Base-by-base conservation (phyloP, 1,284 basidiomycete genomes). In the Cryptococcus wingfieldii region DNA sequence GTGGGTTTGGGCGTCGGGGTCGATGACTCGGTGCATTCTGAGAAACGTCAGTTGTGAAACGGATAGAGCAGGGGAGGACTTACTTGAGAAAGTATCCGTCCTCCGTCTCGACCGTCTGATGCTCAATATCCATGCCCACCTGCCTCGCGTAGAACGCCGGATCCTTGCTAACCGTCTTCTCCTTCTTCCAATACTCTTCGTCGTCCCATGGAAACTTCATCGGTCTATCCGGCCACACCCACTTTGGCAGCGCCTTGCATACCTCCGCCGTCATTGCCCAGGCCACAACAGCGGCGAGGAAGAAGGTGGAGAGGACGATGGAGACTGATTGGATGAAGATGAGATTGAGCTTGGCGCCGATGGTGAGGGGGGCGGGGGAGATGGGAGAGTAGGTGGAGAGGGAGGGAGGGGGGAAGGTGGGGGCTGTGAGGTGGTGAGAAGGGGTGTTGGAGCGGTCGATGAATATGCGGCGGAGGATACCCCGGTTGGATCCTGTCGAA, bases 61-160 rank as follows among this genome's bases (percentile, higher is more conserved):
- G 42, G 61, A 58, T 23, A 23, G 41, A 13, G 41, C 2, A 23
- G 23, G 23, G 25, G 14, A 5, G 3, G 3, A 67, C 76, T 51
- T 57, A 78, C 78, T 70, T 76, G 38, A 84, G 68, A 41, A 75
- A 75, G 67, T 81, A 85, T 6, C 83, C 83, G 64, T 85, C 83
- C 56, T 83, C 79, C 0, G 83, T 84, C 67, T 82, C 80, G 19
- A 83, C 79, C 25, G 76, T 77, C 68, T 83, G 81, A 63, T 84
- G 78, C 53, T 80, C 73, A 47, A 84, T 82, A 59, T 83, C 81
- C 67, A 83, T 81, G 3, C 83, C 83, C 45, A 81, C 79, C 49
- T 76, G 74, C 23, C 67, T 67, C 0, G 83, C 83, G 69, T 85
- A 85, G 74, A 83, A 83, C 41, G 71, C 68, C 3, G 83, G 80